A percentile compares a stretch with the other conserved stretches of the same genome.
These are phyloP conservation scores for Odontarrhena argentea DNA, from an alignment of 345 rosid species.

Conservation along the genomic window DNA sequence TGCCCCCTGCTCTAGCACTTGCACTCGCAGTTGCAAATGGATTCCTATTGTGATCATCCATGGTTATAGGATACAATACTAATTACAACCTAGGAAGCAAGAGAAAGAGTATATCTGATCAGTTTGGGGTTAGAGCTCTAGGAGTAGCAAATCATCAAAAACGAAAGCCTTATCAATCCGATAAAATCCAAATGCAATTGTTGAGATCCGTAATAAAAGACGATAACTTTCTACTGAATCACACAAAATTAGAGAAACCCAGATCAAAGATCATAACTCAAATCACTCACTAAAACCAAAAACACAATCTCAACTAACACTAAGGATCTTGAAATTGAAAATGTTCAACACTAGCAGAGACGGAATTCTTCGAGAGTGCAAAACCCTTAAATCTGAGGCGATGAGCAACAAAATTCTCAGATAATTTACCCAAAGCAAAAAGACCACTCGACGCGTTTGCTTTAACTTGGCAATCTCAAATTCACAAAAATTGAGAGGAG, in stretches of 20 bases:
- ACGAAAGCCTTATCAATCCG: constrained; percentile 1
- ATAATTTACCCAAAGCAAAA: constrained; percentile 7
- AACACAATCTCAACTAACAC: constrained; percentile 5
- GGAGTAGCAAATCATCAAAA: background rate
- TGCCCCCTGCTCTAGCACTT: constrained; percentile 36
- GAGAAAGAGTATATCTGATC: background rate
- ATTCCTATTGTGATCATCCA: constrained; percentile 36
- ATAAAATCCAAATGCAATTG: constrained; percentile 13
- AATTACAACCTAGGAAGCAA: constrained; percentile 25
- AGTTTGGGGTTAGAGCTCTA: constrained; percentile 10
- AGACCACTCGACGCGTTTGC: constrained; percentile 2
- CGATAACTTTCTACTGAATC: background rate
- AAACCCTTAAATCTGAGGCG: background rate
- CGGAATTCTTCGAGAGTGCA: background rate
- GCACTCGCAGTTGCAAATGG: constrained; percentile 42
- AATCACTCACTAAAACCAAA: background rate
- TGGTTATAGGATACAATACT: background rate
- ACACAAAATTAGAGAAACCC: constrained; percentile 4
- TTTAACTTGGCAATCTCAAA: constrained; percentile 21
- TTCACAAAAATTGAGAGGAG: constrained; percentile 15
- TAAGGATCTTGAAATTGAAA: constrained; percentile 8
- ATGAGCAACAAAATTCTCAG: background rate
- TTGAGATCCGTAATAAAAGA: constrained; percentile 3
- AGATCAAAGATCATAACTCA: constrained; percentile 16
- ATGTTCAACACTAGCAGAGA: constrained; percentile 9